Evolutionary conservation across 306 rosid species (phyloP).

Genomic region (Rosa multiflora): DNA sequence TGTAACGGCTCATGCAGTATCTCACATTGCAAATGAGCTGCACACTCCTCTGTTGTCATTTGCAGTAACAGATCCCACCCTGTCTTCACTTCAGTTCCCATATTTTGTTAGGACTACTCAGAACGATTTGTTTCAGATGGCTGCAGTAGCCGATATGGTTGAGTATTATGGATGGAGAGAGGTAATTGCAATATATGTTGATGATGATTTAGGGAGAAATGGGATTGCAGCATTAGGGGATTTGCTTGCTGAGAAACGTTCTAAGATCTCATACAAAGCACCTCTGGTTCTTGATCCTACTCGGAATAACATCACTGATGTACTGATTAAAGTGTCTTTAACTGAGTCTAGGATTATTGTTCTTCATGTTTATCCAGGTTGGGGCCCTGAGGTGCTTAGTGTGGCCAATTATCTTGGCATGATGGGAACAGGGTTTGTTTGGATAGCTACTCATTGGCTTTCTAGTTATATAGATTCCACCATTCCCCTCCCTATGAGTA

Average conservation of each 20-base stretch:
- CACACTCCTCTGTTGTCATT: constrained; percentile 80
- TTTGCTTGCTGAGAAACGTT: constrained; percentile 73
- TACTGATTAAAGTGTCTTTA: constrained; percentile 73
- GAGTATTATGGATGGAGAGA: constrained; percentile 74
- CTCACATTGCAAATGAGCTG: constrained; percentile 90
- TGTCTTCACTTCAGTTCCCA: constrained; percentile 89
- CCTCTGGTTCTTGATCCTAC: constrained; percentile 55
- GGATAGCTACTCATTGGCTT: constrained; percentile 84
- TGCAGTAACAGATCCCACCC: constrained; percentile 80
- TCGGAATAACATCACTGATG: constrained; percentile 51
- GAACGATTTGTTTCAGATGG: constrained; percentile 75
- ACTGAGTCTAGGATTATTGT: constrained; percentile 82
- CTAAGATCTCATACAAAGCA: constrained; percentile 80
- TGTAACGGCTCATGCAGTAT: constrained; percentile 80
- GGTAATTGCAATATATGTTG: constrained; percentile 78
- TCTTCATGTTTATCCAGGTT: constrained; percentile 46
- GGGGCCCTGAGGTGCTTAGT: constrained; percentile 46
- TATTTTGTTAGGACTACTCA: constrained; percentile 73
- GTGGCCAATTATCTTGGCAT: constrained; percentile 75
- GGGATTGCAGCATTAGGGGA: constrained; percentile 75
- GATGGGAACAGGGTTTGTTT: constrained; percentile 85
- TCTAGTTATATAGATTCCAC: constrained; percentile 55
- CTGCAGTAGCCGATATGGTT: constrained; percentile 81
- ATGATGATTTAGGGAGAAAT: constrained; percentile 90
- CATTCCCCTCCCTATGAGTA: constrained; percentile 41